phyloP scores from a whole-genome alignment of 768 basidiomycete species.

The Tephrocybe sp. region DNA sequence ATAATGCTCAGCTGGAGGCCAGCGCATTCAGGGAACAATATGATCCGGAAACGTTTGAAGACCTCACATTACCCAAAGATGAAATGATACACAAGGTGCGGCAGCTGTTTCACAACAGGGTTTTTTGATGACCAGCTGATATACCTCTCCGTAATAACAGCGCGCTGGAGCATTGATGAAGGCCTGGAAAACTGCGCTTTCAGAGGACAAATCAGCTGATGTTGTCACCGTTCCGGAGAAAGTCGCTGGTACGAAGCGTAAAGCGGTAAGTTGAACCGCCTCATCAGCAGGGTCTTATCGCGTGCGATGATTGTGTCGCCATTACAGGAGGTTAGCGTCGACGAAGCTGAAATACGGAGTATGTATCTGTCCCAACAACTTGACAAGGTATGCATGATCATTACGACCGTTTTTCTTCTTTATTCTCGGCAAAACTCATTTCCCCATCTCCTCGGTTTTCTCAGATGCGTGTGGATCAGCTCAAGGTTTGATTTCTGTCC shows the following conservation, averaged over 20 bases:
- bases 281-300: constrained; percentile 8
- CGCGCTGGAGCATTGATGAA: constrained; percentile 68
- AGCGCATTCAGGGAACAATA: constrained; percentile 92
- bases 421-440: constrained; percentile 9
- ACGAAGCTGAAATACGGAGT: constrained; percentile 74
- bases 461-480: constrained; percentile 75
- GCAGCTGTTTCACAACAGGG: constrained; percentile 33
- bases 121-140: constrained; percentile 9
- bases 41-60: constrained; percentile 74
- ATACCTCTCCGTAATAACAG: constrained; percentile 31
- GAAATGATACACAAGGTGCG: constrained; percentile 78
- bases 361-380: constrained; percentile 60
- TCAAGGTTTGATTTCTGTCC: constrained; percentile 60
- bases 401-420: neutral
- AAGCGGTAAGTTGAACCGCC: constrained; percentile 51
- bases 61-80: constrained; percentile 77
- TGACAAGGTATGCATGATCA: constrained; percentile 53
- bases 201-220: constrained; percentile 64
- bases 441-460: constrained; percentile 11
- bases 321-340: constrained; percentile 57
- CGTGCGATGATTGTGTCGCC: neutral
- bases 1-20: constrained; percentile 90
- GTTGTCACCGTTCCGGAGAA: constrained; percentile 39
- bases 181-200: constrained; percentile 68
- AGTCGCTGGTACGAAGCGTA: constrained; percentile 59